A percentile compares a stretch with the other conserved stretches of the same genome.
phyloP scores from a whole-genome alignment of 345 rosid species.

The Lepidium didymum region DNA sequence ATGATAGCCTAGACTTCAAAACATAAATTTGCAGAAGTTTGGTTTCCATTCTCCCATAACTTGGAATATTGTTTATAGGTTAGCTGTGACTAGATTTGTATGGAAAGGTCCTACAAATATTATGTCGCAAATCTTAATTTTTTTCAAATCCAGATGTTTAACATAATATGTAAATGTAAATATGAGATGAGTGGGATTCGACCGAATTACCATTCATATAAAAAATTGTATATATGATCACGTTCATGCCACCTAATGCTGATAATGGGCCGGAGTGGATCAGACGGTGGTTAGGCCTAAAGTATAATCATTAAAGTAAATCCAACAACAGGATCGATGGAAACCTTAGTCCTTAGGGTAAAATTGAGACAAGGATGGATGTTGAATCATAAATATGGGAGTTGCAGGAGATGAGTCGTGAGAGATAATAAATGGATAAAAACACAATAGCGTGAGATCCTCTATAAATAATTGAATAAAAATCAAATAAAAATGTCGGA shows the following conservation, averaged over 20 bases:
- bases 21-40: no score
- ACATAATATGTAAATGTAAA: no score
- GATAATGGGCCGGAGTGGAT: neutral
- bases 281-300: neutral
- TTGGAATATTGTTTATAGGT: no score
- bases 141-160: no score
- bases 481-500: neutral
- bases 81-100: no score
- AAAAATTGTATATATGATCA: no score
- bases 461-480: neutral
- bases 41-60: no score
- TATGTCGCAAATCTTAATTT: no score
- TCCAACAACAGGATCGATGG: neutral
- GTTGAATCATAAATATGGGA: neutral
- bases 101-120: no score
- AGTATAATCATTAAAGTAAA: neutral
- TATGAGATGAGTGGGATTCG: no score
- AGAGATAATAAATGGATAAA: slow-evolving; percentile 7
- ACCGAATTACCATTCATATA: no score
- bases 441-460: slow-evolving; percentile 28
- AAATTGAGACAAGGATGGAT: neutral
- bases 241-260: neutral
- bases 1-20: no score
- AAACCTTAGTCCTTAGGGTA: neutral
- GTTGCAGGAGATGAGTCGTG: neutral